Evolutionary conservation across 208 protist genomes (phyloP), one percentile per base, ranked within the genome.

Genomic region (Herpetomonas tarakana): DNA sequence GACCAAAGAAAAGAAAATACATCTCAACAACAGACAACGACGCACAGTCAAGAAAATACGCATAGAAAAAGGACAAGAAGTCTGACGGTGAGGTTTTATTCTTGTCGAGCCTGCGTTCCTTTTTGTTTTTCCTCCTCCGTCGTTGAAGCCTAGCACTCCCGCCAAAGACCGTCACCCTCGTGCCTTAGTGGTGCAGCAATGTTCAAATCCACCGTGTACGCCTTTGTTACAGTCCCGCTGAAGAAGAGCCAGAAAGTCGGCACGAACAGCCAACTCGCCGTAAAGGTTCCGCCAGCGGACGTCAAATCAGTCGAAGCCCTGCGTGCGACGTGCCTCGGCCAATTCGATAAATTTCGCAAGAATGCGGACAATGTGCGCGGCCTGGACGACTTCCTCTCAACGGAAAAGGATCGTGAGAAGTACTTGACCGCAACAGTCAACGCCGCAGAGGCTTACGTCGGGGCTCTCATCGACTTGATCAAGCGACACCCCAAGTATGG

Each of bases 281-380:
- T 76, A 1, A 35, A 70, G 18, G 51, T 83, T 1, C 52, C 81
- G 14, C 57, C 63, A 0, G 24, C 38, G 2, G 78, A 80, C 3
- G 76, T 71, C 25, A 83, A 67, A 24, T 58, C 56, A 46, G 29
- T 91, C n/a, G 41, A 62, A n/a, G 58, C 54, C 16, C 68, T 75
- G 50, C 57, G 81, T n/a, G 41, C 50, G 3, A 24, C 38, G 2
- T 88, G 77, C 57, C 51, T 77, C 31, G 56, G 63, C 6, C 35
- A 68, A 3, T 76, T 88, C 27, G 68, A 79, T 19, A 58, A 64
- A 16, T 39, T 81, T 2, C 46, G 53, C 4, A 76, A 72, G 38
- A 38, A 16, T 2, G 64, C 65, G 58, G 64, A 68, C n/a, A 67
- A 71, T 39, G 57, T 59, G 19, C 44, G 44, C 6, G 29, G n/a